These are phyloP conservation scores for Kazachstania sp. DNA, from an alignment of 1,139 yeast species.

Conservation along the genomic window DNA sequence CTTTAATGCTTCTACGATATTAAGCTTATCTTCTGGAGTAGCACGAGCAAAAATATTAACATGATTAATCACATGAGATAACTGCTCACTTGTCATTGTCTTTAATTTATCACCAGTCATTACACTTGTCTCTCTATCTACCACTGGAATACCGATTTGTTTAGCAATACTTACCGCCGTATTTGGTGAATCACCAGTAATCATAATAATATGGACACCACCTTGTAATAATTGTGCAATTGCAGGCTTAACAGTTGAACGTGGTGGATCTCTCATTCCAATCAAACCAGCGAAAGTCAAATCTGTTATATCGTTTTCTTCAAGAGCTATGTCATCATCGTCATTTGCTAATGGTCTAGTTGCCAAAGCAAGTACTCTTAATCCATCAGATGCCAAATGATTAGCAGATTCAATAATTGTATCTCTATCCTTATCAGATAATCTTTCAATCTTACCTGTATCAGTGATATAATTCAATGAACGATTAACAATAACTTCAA, in stretches of 20 bases:
- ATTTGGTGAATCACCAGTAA: slow-evolving; percentile 90
- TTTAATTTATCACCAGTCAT: slow-evolving; percentile 80
- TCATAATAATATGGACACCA: slow-evolving; percentile 96
- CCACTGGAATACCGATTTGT: slow-evolving; percentile 84
- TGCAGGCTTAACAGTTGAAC: slow-evolving; percentile 69
- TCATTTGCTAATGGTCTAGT: slow-evolving; percentile 33
- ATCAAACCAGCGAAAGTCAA: slow-evolving; percentile 73
- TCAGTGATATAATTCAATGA: slow-evolving; percentile 53
- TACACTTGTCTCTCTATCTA: slow-evolving; percentile 51
- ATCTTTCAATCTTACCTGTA: slow-evolving; percentile 43
- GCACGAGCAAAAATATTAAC: slow-evolving; percentile 94
- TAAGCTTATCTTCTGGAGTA: slow-evolving; percentile 90
- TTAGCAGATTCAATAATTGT: slow-evolving; percentile 51
- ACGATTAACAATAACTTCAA: slow-evolving; percentile 57
- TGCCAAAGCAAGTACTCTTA: slow-evolving; percentile 80
- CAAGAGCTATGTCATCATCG: slow-evolving; percentile 23
- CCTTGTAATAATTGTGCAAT: slow-evolving; percentile 71
- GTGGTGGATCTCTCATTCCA: slow-evolving; percentile 98
- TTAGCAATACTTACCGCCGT: slow-evolving; percentile 85
- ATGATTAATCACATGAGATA: slow-evolving; percentile 64
- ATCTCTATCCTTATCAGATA: slow-evolving; percentile 43
- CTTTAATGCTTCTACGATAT: slow-evolving; percentile 85
- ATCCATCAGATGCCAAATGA: slow-evolving; percentile 70
- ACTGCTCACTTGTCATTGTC: slow-evolving; percentile 54
- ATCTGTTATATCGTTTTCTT: slow-evolving; percentile 42